Evolutionary conservation across 306 rosid species (phyloP), one percentile per base, ranked within the genome.

Genomic region (Begonia fuchsioides): DNA sequence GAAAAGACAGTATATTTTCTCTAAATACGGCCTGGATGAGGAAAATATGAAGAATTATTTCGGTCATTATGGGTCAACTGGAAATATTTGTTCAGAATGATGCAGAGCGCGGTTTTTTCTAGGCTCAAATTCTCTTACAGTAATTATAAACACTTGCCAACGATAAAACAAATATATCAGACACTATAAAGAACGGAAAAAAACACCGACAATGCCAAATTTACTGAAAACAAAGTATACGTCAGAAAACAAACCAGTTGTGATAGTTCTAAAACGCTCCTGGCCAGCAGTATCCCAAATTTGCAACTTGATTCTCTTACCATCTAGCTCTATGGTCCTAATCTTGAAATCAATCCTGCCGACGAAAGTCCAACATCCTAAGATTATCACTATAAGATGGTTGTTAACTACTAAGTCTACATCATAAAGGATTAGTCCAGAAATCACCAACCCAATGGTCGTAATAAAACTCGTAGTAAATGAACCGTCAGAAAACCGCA

Each of bases 281-380:
- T 87, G 94, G 49, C 96, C 96, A 69, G 96, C 94, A 54, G 96
- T 87, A 66, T 87, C 96, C 96, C 96, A 87, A 65, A 87, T 83
- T 80, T 83, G 96, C 77, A 87, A 72, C 63, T 87, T 87, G 67
- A 87, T 83, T 56, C 96, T 76, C 59, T 83, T 87, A 45, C 81
- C 79, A 57, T 87, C 96, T 72, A 87, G 93, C 71, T 87, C 96
- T 47, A 87, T 80, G 47, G 96, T 87, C 88, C 94, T 76, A 76
- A 87, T 83, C 76, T 87, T 87, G 70, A 87, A 87, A 79, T 87
- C 96, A 74, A 87, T 83, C 53, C 94, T 83, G 80, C 59, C 49
- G 58, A 64, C 20, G 15, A 63, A 59, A 13, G 50, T 59, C 46
- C 69, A 70, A 26, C 35, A 26, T 41, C 35, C 35, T 26, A 26